phyloP scores from a whole-genome alignment of 2,329 filamentous ascomycete species.

The Epichloe bromicola region DNA sequence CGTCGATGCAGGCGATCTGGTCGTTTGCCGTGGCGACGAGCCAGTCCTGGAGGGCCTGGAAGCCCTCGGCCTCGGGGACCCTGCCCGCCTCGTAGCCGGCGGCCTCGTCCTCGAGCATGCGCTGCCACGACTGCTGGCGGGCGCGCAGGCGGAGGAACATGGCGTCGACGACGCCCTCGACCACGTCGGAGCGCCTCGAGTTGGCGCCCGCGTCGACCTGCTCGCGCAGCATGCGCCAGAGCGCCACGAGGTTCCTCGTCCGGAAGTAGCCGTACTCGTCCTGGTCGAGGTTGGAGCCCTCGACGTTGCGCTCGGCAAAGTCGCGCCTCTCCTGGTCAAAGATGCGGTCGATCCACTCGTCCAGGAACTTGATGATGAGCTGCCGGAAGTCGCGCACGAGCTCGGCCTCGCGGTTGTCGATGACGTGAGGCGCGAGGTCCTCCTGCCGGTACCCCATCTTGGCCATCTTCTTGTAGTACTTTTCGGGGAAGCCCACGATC shows the following conservation, averaged over 20 bases:
- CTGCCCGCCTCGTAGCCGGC: conserved; percentile 52
- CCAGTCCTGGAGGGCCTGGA: conserved; percentile 86
- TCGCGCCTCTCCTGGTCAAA: conserved; percentile 68
- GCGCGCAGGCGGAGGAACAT: conserved; percentile 81
- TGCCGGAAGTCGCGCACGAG: conserved; percentile 87
- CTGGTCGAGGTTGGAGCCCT: conserved; percentile 63
- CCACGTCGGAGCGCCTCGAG: conserved; percentile 76
- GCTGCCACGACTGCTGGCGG: conserved; percentile 77
- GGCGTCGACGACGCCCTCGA: conserved; percentile 88
- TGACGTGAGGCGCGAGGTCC: conserved; percentile 71
- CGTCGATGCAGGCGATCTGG: conserved; percentile 96
- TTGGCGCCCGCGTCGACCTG: conserved; percentile 76
- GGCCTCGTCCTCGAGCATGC: conserved; percentile 77
- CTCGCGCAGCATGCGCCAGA: conserved; percentile 96
- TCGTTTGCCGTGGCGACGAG: conserved; percentile 94
- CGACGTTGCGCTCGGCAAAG: conserved; percentile 64
- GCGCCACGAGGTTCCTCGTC: conserved; percentile 80
- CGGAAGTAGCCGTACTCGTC: conserved; percentile 86
- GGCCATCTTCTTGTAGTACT: conserved; percentile 91
- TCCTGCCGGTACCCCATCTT: conserved; percentile 70
- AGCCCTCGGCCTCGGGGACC: conserved; percentile 45
- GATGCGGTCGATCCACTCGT: conserved; percentile 96
- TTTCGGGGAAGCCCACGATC: conserved; percentile 89
- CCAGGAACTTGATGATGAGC: conserved; percentile 88
- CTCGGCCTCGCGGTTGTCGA: conserved; percentile 82